These are phyloP conservation scores for Candida glaebosa DNA, from an alignment of 805 yeast genomes.

Conservation along the genomic window DNA sequence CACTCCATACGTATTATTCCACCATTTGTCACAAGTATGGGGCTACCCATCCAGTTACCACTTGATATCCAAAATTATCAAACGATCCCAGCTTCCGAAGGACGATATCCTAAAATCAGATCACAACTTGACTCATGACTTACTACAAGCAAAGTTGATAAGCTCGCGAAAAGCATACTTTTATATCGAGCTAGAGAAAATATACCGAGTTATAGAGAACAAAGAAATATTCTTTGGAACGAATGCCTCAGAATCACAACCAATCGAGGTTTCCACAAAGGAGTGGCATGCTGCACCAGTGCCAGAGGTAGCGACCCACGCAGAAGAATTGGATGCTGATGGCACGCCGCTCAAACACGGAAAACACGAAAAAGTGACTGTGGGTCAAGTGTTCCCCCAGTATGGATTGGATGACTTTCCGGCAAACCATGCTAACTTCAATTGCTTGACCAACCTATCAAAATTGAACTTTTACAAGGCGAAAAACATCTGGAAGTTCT, in stretches of 20 bases:
- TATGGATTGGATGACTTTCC: constrained; percentile 32
- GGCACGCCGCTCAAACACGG: neutral
- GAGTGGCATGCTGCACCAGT: constrained; percentile 2
- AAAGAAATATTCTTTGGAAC: constrained; percentile 14
- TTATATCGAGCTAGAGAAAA: constrained; percentile 21
- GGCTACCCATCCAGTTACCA: constrained; percentile 43
- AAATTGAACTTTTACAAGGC: constrained; percentile 35
- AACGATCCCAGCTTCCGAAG: constrained; percentile 16
- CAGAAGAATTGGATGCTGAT: neutral
- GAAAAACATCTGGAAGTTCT: constrained; percentile 17
- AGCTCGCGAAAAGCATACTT: constrained; percentile 16
- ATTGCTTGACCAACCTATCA: constrained; percentile 28
- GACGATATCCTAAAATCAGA: constrained; percentile 16
- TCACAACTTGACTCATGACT: constrained; percentile 19
- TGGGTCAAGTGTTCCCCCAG: constrained; percentile 39
- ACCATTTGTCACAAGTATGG: constrained; percentile 32
- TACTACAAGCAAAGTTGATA: constrained; percentile 19
- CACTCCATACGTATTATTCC: constrained; percentile 22
- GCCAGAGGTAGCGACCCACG: neutral
- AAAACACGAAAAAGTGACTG: constrained; percentile 25
- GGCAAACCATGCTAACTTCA: constrained; percentile 32
- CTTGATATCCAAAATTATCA: constrained; percentile 25
- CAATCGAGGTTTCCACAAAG: neutral
- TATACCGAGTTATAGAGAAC: constrained; percentile 21
- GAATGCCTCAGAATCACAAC: neutral